These are phyloP conservation scores for Stenocarpella maydis DNA, from an alignment of 2,329 filamentous ascomycete species.

Conservation along the genomic window DNA sequence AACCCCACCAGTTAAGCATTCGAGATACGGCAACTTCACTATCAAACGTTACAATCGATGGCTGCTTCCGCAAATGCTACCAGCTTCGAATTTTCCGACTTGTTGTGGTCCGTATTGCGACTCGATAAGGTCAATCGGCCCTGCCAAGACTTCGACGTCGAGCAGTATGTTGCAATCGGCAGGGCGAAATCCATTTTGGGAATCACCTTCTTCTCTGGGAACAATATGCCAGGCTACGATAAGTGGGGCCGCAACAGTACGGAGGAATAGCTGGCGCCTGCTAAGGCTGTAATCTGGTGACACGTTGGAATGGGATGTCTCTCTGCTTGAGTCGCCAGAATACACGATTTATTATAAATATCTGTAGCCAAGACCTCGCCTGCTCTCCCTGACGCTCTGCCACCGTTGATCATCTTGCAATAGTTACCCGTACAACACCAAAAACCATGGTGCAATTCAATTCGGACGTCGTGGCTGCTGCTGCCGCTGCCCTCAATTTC, in stretches of 20 bases:
- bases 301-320: neutral
- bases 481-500: constrained; percentile 23
- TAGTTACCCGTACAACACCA: no score
- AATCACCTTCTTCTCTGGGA: constrained; percentile 33
- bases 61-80: neutral
- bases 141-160: neutral
- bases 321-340: neutral
- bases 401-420: no score
- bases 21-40: neutral
- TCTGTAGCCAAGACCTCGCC: neutral
- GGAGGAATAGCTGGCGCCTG: neutral
- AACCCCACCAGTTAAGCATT: neutral
- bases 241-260: neutral
- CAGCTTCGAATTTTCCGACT: neutral
- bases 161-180: neutral
- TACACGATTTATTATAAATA: neutral
- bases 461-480: neutral
- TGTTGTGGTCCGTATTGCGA: neutral
- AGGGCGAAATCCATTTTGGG: constrained; percentile 1
- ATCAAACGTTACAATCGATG: neutral
- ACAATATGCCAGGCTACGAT: neutral
- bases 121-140: neutral
- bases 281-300: no score
- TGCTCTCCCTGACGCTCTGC: neutral
- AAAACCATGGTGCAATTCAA: constrained; percentile 15